phyloP scores from a whole-genome alignment of 257 asterid species.

The Datura wrightii region DNA sequence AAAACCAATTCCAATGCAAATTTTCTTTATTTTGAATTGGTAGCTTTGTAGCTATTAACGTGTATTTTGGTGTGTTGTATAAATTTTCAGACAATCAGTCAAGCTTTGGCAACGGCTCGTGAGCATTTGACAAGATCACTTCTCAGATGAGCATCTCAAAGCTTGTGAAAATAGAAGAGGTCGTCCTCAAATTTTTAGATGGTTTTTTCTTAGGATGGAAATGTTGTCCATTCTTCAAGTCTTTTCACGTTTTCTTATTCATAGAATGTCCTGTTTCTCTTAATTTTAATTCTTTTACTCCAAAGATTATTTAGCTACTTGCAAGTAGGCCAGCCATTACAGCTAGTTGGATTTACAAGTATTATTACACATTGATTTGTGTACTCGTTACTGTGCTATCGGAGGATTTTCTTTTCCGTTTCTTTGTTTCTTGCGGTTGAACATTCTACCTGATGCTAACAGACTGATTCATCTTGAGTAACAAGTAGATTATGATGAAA shows the following conservation, averaged over 20 bases:
- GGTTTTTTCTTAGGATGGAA: background rate
- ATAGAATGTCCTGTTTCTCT: background rate
- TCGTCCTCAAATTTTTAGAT: background rate
- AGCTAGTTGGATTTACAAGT: background rate
- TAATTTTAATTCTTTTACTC: background rate
- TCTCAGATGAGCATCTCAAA: slow-evolving; percentile 51
- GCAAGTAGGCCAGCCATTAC: background rate
- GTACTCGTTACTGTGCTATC: background rate
- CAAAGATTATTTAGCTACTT: background rate
- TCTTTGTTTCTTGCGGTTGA: background rate
- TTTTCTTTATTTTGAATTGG: background rate
- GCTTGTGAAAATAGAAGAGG: background rate
- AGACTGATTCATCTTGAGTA: background rate
- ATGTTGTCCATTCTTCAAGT: background rate
- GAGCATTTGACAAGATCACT: slow-evolving; percentile 76
- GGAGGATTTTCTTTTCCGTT: background rate
- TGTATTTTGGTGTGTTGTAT: slow-evolving; percentile 25
- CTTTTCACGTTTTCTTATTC: background rate
- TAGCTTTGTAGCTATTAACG: background rate
- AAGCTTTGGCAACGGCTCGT: slow-evolving; percentile 74
- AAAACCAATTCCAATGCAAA: background rate
- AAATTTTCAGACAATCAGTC: slow-evolving; percentile 64
- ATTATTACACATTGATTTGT: background rate
- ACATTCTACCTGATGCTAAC: background rate
- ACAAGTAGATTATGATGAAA: background rate